Base-by-base conservation (phyloP, 768 basidiomycete species). In the Heimioporus sp. region DNA sequence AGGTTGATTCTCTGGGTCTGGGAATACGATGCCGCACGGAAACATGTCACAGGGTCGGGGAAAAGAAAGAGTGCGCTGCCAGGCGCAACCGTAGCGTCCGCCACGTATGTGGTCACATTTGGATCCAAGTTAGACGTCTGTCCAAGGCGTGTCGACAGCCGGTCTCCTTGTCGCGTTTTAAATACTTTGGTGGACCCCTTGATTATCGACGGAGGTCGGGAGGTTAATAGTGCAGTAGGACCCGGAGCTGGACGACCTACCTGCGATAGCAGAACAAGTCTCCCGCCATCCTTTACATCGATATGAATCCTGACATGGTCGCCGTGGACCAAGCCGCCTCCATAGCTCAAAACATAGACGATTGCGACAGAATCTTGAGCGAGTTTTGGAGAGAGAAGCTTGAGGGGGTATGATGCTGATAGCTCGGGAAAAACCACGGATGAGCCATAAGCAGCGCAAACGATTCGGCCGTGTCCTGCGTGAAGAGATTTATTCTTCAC, bases 161-260 rank as follows among this genome's bases (percentile, higher is more conserved):
- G 77, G 52, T 76, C 75, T n/a, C 81, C 83, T 9, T 76, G 69
- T 20, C 93, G 82, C 17, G 76, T 73, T 70, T 93, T 95, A 76
- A 96, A 98, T 17, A 98, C 88, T 67, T 98, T 98, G 10, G 95
- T 98, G 5, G 88, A 91, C 31, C 92, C 91, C 92, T 94, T 20
- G 24, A 28, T 45, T 17, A 34, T 35, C 35, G 35, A 16, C 12
- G 12, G 35, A 35, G 35, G 46, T 24, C 20, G 41, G 17, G 19
- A 24, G 47, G 36, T 49, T 53, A 55, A 53, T 38, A 21, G 8
- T 39, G 35, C 15, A 37, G n/a, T 24, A 39, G 43, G 10, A 28
- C 42, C 20, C 13, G 24, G 32, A 15, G 19, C 19, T n/a, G 50
- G 32, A 46, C 20, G 28, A 20, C 66, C 76, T 65, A 88, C 95